A percentile compares a stretch with the other conserved stretches of the same genome.
These are phyloP conservation scores for Panaeolus papilionaceus DNA, from an alignment of 768 basidiomycete species.

Conservation along the genomic window DNA sequence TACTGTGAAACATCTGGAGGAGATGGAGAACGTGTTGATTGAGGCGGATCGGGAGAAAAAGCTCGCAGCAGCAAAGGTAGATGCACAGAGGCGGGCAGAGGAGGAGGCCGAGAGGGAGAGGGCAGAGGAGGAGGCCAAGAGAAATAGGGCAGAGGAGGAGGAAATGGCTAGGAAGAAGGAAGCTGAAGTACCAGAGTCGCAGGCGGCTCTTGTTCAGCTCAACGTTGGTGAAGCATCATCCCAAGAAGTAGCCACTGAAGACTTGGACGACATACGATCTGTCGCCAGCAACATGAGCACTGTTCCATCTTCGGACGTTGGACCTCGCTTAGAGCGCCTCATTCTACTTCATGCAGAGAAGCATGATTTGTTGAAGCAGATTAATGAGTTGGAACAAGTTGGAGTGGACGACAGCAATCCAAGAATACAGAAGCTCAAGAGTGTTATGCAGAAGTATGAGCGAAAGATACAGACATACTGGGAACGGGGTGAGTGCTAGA, in stretches of 20 bases:
- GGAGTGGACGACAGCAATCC: constrained; percentile 11
- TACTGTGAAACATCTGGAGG: constrained; percentile 21
- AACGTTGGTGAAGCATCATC: no score
- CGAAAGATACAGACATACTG: constrained; percentile 33
- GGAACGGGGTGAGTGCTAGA: constrained; percentile 24
- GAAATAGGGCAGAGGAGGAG: not conserved
- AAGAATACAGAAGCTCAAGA: constrained; percentile 14
- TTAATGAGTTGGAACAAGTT: constrained; percentile 20
- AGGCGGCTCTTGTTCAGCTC: no score
- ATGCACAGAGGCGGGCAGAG: not conserved
- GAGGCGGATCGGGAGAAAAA: not conserved
- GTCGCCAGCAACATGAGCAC: not conserved
- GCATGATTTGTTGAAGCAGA: constrained; percentile 18
- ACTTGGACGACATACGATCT: constrained; percentile 16
- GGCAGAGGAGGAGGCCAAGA: not conserved
- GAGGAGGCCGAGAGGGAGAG: not conserved
- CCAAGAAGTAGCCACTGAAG: not conserved
- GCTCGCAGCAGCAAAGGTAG: not conserved
- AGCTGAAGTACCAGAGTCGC: no score
- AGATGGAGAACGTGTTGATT: not conserved
- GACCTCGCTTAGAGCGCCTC: constrained; percentile 24
- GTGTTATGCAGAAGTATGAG: constrained; percentile 26
- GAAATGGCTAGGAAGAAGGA: no score
- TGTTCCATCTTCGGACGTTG: not conserved
- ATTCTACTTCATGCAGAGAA: constrained; percentile 29